phyloP scores from a whole-genome alignment of 768 basidiomycete genomes.

The Kondoa malvinella region DNA sequence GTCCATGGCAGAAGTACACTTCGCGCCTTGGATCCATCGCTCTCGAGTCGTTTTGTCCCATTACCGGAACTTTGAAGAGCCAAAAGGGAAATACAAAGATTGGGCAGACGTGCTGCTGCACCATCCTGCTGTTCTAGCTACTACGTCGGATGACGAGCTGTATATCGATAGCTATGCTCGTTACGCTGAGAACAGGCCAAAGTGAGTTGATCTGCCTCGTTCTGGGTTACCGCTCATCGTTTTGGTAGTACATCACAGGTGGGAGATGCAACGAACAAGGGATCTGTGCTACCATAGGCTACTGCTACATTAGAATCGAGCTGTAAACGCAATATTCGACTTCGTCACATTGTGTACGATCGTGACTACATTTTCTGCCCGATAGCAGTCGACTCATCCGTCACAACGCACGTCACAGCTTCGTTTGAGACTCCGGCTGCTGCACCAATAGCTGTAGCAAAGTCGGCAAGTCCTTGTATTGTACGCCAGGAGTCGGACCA shows the following conservation, averaged over 20 bases:
- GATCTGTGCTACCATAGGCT: background rate
- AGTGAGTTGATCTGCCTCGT: background rate
- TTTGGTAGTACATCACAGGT: background rate
- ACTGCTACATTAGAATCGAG: too few species aligned
- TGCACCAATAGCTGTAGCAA: too few species aligned
- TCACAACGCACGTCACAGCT: too few species aligned
- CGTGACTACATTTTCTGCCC: too few species aligned
- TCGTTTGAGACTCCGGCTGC: too few species aligned
- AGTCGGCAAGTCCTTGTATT: too few species aligned
- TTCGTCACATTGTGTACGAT: too few species aligned
- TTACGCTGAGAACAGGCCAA: constrained; percentile 29
- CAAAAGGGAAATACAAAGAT: constrained; percentile 6
- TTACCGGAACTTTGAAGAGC: constrained; percentile 14
- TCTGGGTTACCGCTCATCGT: background rate
- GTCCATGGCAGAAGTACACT: constrained; percentile 37
- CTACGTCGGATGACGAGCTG: constrained; percentile 18
- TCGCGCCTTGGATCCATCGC: constrained; percentile 54
- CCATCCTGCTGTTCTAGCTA: constrained; percentile 15
- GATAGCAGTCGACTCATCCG: too few species aligned
- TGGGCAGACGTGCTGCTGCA: constrained; percentile 8
- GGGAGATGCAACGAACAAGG: background rate
- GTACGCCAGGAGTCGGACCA: too few species aligned
- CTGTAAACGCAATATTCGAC: too few species aligned
- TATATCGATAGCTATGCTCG: constrained; percentile 24
- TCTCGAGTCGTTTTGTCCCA: constrained; percentile 26